phyloP scores from a whole-genome alignment of 179 eudicot species.

The Heliamphora pulchella region DNA sequence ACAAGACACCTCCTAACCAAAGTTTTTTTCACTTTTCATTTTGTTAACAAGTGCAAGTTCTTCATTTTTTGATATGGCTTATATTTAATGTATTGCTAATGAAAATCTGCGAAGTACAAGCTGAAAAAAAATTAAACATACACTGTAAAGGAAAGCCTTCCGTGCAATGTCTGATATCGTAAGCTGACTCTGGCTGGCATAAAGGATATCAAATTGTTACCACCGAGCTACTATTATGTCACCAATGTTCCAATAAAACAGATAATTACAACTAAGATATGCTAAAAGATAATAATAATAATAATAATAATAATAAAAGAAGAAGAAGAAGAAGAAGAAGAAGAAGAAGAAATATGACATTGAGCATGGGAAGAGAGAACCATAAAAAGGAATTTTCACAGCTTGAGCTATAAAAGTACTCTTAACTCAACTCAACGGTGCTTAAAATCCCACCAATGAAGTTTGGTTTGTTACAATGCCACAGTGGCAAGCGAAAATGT shows the following conservation, averaged over 20 bases:
- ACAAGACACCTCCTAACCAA: neutral
- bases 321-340: neutral
- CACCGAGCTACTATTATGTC: neutral
- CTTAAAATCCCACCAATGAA: neutral
- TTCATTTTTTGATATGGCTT: neutral
- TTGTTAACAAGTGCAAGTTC: neutral
- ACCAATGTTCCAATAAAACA: neutral
- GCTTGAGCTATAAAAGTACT: neutral
- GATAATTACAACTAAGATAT: neutral
- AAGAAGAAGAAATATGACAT: neutral
- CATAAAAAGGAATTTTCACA: neutral
- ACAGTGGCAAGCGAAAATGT: neutral
- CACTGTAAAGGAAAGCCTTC: conserved; percentile 95
- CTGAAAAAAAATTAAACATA: conserved; percentile 27
- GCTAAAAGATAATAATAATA: neutral
- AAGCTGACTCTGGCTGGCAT: conserved; percentile 75
- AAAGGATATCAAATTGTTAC: conserved; percentile 11
- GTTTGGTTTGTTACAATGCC: too few relatives aligned
- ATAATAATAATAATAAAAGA: too few relatives aligned
- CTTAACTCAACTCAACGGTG: neutral
- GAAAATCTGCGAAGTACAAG: neutral
- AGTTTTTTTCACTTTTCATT: neutral
- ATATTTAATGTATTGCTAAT: neutral
- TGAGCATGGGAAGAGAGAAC: neutral
- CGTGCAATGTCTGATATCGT: conserved; percentile 92